A percentile compares a stretch with the other conserved stretches of the same genome.
Conservation (phyloP, 2,329 filamentous ascomycete genomes). For the Lachnellula subtilissima region DNA sequence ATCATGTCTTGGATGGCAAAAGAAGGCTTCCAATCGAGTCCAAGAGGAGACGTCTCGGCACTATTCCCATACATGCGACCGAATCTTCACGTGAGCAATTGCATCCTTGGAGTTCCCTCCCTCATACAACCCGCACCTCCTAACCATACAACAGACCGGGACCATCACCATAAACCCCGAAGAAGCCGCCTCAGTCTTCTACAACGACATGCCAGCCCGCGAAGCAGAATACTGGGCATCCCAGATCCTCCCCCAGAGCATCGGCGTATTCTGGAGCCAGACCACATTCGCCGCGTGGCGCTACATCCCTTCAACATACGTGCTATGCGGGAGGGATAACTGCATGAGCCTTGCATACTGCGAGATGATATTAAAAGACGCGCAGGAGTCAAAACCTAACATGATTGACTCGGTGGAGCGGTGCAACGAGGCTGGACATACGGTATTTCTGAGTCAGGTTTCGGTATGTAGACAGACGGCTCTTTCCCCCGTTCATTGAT, state of each 20-base stretch:
- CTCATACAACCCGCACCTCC: constrained; percentile 26
- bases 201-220: constrained; percentile 38
- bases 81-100: constrained; percentile 28
- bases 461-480: constrained; percentile 6
- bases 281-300: constrained; percentile 28
- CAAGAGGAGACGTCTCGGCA: constrained; percentile 21
- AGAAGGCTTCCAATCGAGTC: constrained; percentile 15
- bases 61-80: constrained; percentile 33
- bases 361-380: constrained; percentile 14
- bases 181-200: constrained; percentile 36
- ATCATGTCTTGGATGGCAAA: constrained; percentile 35
- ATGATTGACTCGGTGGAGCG: constrained; percentile 16
- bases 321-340: constrained; percentile 22
- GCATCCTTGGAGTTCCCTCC: background rate
- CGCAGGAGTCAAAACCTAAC: constrained; percentile 5
- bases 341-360: constrained; percentile 11
- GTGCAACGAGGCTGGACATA: constrained; percentile 14
- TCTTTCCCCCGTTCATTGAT: too few relatives aligned
- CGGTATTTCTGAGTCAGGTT: constrained; percentile 12
- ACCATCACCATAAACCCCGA: constrained; percentile 31
- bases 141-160: constrained; percentile 24
- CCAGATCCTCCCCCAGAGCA: constrained; percentile 36
- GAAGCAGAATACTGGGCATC: constrained; percentile 38
- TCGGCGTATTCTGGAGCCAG: constrained; percentile 29
- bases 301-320: constrained; percentile 24